Conservation (phyloP, 208 protist genomes). For the Leishmania guyanensis region DNA sequence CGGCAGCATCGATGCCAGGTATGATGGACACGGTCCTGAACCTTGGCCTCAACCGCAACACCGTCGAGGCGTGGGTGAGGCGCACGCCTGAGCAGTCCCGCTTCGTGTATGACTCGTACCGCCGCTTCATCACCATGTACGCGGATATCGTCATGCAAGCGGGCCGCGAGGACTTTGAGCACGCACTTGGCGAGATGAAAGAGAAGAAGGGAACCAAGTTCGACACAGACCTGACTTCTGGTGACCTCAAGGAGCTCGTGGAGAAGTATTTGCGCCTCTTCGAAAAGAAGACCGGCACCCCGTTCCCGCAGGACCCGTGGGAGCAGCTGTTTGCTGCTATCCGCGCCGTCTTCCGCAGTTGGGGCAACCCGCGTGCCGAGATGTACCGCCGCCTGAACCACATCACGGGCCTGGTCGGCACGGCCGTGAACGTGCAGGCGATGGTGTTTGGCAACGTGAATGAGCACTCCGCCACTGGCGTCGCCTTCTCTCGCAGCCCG, state of each 20-base stretch:
- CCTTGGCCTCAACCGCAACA: constrained; percentile 92
- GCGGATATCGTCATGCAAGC: constrained; percentile 93
- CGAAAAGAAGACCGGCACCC: constrained; percentile 59
- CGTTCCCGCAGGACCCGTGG: constrained; percentile 92
- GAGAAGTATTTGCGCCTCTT: constrained; percentile 73
- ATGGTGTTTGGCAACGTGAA: constrained; percentile 97
- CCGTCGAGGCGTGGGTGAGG: constrained; percentile 73
- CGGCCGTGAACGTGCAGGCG: constrained; percentile 94
- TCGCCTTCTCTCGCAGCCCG: constrained; percentile 95
- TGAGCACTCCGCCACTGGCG: constrained; percentile 92
- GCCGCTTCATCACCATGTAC: constrained; percentile 96
- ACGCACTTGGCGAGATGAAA: constrained; percentile 83
- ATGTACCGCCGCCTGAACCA: constrained; percentile 92
- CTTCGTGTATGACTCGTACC: constrained; percentile 96
- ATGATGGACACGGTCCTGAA: constrained; percentile 97
- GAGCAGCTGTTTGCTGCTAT: constrained; percentile 87
- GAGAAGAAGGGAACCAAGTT: constrained; percentile 60
- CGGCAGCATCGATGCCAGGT: constrained; percentile 95
- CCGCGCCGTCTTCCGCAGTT: constrained; percentile 93
- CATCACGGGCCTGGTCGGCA: constrained; percentile 91
- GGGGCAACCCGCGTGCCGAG: constrained; percentile 89
- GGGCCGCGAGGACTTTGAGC: constrained; percentile 88
- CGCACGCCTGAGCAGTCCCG: constrained; percentile 65
- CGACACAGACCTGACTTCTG: constrained; percentile 87
- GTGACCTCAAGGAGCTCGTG: constrained; percentile 77